Conservation (phyloP, 1,284 basidiomycete species). For the Sphaerobolus stellatus region DNA sequence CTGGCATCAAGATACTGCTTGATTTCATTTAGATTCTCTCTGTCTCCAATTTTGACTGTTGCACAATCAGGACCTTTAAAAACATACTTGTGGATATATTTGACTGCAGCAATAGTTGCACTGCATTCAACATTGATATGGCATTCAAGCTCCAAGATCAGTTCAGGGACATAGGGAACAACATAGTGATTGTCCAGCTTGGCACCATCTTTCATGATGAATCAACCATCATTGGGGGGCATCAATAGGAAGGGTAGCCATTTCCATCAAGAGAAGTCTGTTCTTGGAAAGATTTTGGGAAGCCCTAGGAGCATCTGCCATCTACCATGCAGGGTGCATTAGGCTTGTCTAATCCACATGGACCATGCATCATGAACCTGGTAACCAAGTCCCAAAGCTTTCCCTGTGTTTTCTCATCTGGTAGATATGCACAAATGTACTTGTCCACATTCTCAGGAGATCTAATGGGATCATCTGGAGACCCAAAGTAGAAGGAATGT, state of each 20-base stretch:
- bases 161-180: slow-evolving; percentile 38
- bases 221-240: slow-evolving; percentile 33
- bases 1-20: slow-evolving; percentile 33
- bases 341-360: slow-evolving; percentile 37
- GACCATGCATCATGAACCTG: slow-evolving; percentile 47
- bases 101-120: slow-evolving; percentile 32
- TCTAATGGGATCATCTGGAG: slow-evolving; percentile 22
- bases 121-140: slow-evolving; percentile 50
- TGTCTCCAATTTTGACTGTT: slow-evolving; percentile 7
- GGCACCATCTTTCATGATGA: slow-evolving; percentile 23
- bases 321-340: slow-evolving; percentile 40
- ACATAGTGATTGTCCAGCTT: slow-evolving; percentile 35
- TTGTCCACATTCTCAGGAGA: slow-evolving; percentile 38
- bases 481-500: slow-evolving; percentile 36
- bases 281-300: slow-evolving; percentile 37
- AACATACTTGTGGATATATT: slow-evolving; percentile 50
- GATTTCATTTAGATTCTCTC: slow-evolving; percentile 33
- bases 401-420: slow-evolving; percentile 39
- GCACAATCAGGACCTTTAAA: slow-evolving; percentile 45
- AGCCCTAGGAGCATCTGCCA: slow-evolving; percentile 41
- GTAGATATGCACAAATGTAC: slow-evolving; percentile 41
- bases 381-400: slow-evolving; percentile 34
- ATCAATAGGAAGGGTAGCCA: slow-evolving; percentile 39
- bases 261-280: slow-evolving; percentile 36
- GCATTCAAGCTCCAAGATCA: slow-evolving; percentile 30